Percentiles rank a stretch among this genome's conserved stretches.
Evolutionary conservation across 495 filamentous ascomycete species (phyloP).

Genomic region (Parathielavia appendiculata): DNA sequence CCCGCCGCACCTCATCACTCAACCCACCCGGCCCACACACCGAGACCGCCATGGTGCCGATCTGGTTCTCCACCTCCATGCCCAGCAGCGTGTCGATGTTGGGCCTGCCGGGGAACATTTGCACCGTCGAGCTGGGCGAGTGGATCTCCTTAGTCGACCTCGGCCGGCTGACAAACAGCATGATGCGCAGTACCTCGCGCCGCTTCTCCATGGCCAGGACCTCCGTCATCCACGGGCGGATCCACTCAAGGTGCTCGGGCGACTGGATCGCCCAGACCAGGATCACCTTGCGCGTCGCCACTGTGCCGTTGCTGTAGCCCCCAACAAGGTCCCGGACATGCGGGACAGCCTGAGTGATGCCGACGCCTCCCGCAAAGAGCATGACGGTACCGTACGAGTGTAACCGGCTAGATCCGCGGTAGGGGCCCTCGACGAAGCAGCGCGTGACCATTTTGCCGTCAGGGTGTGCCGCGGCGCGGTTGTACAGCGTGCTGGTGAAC

Average conservation of each 20-base stretch:
- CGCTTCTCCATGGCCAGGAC: constrained; percentile 80
- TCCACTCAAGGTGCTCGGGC: constrained; percentile 88
- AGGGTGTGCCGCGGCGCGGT: constrained; percentile 56
- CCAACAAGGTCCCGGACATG: constrained; percentile 69
- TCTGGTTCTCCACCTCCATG: constrained; percentile 66
- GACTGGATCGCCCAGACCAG: constrained; percentile 88
- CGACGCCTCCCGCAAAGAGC: constrained; percentile 81
- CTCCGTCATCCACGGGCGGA: constrained; percentile 90
- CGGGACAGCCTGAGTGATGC: constrained; percentile 82
- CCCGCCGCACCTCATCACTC: constrained; percentile 77
- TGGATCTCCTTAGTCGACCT: constrained; percentile 73
- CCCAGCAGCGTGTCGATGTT: constrained; percentile 67
- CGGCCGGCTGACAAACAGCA: constrained; percentile 87
- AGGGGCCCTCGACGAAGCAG: constrained; percentile 77
- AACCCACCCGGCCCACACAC: constrained; percentile 89
- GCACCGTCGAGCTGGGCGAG: constrained; percentile 72
- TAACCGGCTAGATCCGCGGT: constrained; percentile 62
- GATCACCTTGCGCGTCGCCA: constrained; percentile 72
- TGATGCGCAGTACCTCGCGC: constrained; percentile 73
- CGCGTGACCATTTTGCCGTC: constrained; percentile 54
- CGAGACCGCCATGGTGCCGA: constrained; percentile 78
- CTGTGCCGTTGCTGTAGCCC: constrained; percentile 61
- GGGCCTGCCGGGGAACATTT: constrained; percentile 71
- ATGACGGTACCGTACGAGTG: constrained; percentile 80
- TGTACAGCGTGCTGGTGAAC: constrained; percentile 73